Evolutionary conservation across 78 protist species (phyloP), one percentile per base, ranked within the genome.

Genomic region (Dictyostelium capitatum): DNA sequence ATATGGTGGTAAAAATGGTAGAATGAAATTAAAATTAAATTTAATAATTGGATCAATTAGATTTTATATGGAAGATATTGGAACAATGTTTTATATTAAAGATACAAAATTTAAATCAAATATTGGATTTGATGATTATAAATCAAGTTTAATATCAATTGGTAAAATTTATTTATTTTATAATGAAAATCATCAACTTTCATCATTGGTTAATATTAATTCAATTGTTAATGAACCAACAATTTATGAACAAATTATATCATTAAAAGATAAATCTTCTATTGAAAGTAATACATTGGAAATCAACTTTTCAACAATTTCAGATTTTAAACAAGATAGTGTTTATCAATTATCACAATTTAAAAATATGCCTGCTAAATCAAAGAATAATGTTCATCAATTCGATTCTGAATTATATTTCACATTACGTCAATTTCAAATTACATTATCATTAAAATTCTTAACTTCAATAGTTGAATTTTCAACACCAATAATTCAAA

Each of bases 91-190:
- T n/a, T 57, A 43, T 48, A 62, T 84, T 46, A 23, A 56, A 20
- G 83, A 75, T 30, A 75, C 82, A 0, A 32, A 84, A 25, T 37
- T 74, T 47, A 28, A 32, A n/a, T 32, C 64, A 10, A 25, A 37
- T 20, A 59, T 59, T 23, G 28, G 28, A 0, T 84, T 59, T 17
- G 78, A 75, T 84, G 70, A 48, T 8, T 48, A 53, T 8, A 72
- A 43, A 5, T n/a, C n/a, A 46, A 32, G 56, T 11, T 30, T 20
- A 5, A 2, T 84, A 14, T 54, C 56, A 20, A 43, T 84, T 74
- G 92, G 92, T 25, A 84, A 84, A 43, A 28, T 84, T 1, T 53
- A 84, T 43, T 23, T 84, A 57, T 47, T 74, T 41, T 43, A n/a
- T 75, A 43, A 75, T 32, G 54, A 73, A 32, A 5, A 15, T 17